Conservation (phyloP, 108 stramenopile species). For the Thalassiosira profunda region DNA sequence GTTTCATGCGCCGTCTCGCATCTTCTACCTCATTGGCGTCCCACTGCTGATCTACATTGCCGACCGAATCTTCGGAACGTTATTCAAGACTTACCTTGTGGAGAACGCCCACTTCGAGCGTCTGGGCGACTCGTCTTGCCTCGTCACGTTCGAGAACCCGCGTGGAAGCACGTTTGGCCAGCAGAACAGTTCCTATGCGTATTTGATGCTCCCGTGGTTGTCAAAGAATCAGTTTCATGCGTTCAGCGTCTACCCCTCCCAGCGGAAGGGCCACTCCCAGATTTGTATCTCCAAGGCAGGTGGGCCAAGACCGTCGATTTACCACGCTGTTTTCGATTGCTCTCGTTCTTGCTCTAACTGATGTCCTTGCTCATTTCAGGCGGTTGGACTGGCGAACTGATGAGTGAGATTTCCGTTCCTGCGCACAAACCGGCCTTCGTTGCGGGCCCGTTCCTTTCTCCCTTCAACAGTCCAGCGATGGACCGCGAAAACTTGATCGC, state of each 20-base stretch:
- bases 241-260: constrained; percentile 37
- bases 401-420: constrained; percentile 29
- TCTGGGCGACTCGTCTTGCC: constrained; percentile 24
- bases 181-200: constrained; percentile 38
- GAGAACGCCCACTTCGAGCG: constrained; percentile 27
- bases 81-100: constrained; percentile 13
- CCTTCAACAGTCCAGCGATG: constrained; percentile 44
- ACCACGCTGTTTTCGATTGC: too few relatives aligned
- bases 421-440: constrained; percentile 36
- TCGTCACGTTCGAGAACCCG: constrained; percentile 41
- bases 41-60: constrained; percentile 12
- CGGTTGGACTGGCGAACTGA: constrained; percentile 40
- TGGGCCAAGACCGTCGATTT: too few relatives aligned
- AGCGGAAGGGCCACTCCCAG: constrained; percentile 25
- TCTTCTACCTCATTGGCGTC: constrained; percentile 26
- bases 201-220: constrained; percentile 44
- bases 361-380: too few relatives aligned
- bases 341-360: too few relatives aligned
- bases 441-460: constrained; percentile 39
- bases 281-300: constrained; percentile 38
- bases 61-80: constrained; percentile 11
- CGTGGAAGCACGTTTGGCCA: constrained; percentile 46
- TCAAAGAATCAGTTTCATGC: constrained; percentile 41
- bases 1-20: constrained; percentile 27
- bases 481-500: constrained; percentile 35